Percentiles rank a stretch among this genome's conserved stretches.
Conservation (phyloP, 306 rosid species). For the Datisca glomerata region DNA sequence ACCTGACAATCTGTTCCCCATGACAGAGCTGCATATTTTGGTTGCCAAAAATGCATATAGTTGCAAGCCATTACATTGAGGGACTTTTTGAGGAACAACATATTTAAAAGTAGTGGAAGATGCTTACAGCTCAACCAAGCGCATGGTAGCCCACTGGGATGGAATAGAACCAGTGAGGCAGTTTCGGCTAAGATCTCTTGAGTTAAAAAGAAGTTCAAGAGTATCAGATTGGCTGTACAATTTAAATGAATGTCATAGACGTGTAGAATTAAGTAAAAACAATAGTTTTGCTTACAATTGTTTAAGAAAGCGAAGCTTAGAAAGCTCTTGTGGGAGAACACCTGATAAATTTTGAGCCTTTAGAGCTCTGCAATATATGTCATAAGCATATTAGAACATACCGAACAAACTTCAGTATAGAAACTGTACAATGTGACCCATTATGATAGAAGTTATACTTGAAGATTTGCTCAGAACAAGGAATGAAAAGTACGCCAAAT, state of each 20-base stretch:
- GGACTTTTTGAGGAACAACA: constrained; percentile 4
- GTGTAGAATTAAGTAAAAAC: constrained; percentile 2
- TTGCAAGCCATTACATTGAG: constrained; percentile 2
- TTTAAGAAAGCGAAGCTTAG: constrained; percentile 58
- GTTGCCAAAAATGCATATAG: constrained; percentile 9
- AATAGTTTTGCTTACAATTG: constrained; percentile 37
- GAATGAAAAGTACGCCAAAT: no score
- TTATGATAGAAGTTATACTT: no score
- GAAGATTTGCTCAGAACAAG: no score
- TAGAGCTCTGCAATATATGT: constrained; percentile 48
- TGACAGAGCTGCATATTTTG: constrained; percentile 49
- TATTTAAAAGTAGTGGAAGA: constrained; percentile 12
- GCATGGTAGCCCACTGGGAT: constrained; percentile 60
- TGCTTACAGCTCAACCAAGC: constrained; percentile 53
- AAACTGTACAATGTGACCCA: no score
- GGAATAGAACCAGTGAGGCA: constrained; percentile 58
- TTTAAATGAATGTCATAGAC: not conserved
- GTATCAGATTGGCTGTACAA: constrained; percentile 10
- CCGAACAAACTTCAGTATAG: no score
- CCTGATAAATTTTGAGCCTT: constrained; percentile 77
- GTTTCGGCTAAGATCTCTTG: constrained; percentile 78
- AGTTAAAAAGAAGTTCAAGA: constrained; percentile 7
- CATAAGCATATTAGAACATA: no score
- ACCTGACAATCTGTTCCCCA: constrained; percentile 90
- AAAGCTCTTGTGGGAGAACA: constrained; percentile 59